Evolutionary conservation across 2,329 filamentous ascomycete genomes (phyloP).

Genomic region (Lizonia empirigonia): DNA sequence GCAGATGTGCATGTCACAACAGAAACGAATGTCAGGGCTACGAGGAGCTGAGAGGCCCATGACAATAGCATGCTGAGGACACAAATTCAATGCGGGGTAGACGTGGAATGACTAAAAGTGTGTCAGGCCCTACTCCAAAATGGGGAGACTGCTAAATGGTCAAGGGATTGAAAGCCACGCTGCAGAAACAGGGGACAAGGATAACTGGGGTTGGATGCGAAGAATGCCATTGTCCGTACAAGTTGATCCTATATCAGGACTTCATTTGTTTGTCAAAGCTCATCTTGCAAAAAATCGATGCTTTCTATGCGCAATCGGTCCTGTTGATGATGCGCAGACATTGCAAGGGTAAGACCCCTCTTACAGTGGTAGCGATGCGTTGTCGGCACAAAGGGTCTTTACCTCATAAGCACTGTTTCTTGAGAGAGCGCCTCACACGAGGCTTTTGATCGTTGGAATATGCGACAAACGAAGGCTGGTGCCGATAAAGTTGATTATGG

Average conservation of each 20-base stretch:
- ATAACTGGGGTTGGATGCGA: not conserved
- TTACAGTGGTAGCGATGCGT: constrained; percentile 5
- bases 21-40: constrained; percentile 9
- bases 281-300: not conserved
- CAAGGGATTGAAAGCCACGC: not conserved
- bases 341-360: not conserved
- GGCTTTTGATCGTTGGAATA: not conserved
- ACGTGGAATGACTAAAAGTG: not conserved
- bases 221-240: not conserved
- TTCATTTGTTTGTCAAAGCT: not conserved
- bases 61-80: constrained; percentile 16
- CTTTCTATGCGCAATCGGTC: not conserved
- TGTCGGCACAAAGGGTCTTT: not conserved
- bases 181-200: not conserved
- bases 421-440: not conserved
- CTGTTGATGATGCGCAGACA: constrained; percentile 5
- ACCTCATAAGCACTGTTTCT: not conserved
- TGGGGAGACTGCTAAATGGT: not conserved
- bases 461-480: not conserved
- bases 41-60: not conserved
- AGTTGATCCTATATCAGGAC: not conserved
- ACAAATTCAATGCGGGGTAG: not conserved
- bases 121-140: constrained; percentile 1
- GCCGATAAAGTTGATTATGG: not conserved
- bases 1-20: constrained; percentile 15